phyloP scores from a whole-genome alignment of 768 basidiomycete genomes.

The Sutorius australiensis region DNA sequence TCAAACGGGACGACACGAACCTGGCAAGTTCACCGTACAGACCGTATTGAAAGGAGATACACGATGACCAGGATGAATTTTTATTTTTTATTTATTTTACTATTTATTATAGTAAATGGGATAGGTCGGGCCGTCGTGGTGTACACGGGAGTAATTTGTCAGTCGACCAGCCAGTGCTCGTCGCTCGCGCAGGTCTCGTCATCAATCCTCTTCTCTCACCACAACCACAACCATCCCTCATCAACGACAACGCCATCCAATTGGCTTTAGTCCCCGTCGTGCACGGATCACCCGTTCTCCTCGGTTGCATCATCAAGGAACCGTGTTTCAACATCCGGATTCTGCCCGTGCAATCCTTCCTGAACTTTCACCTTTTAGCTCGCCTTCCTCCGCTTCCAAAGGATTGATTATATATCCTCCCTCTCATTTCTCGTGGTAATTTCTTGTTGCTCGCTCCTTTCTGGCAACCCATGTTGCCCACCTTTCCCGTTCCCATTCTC shows the following conservation, averaged over 20 bases:
- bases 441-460: constrained; percentile 5
- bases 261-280: not conserved
- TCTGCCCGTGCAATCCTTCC: constrained; percentile 17
- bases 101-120: not conserved
- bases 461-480: constrained; percentile 39
- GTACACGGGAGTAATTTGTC: constrained; percentile 22
- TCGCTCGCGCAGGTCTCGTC: constrained; percentile 18
- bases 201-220: constrained; percentile 20
- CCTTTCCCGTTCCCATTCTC: constrained; percentile 63
- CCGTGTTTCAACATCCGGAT: constrained; percentile 22
- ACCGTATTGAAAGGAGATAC: too few relatives aligned
- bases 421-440: constrained; percentile 8
- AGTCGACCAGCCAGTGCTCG: constrained; percentile 10
- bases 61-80: too few relatives aligned
- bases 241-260: constrained; percentile 8
- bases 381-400: constrained; percentile 14
- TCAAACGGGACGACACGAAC: constrained; percentile 4
- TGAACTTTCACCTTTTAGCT: constrained; percentile 9
- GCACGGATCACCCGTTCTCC: constrained; percentile 22
- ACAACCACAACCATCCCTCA: constrained; percentile 6
- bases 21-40: too few relatives aligned
- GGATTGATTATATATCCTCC: constrained; percentile 18
- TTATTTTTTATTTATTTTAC: not conserved
- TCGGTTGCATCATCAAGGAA: constrained; percentile 26
- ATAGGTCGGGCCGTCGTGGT: constrained; percentile 15